Base-by-base conservation (phyloP, 2,329 filamentous ascomycete genomes). In the Sclerotinia sclerotiorum region DNA sequence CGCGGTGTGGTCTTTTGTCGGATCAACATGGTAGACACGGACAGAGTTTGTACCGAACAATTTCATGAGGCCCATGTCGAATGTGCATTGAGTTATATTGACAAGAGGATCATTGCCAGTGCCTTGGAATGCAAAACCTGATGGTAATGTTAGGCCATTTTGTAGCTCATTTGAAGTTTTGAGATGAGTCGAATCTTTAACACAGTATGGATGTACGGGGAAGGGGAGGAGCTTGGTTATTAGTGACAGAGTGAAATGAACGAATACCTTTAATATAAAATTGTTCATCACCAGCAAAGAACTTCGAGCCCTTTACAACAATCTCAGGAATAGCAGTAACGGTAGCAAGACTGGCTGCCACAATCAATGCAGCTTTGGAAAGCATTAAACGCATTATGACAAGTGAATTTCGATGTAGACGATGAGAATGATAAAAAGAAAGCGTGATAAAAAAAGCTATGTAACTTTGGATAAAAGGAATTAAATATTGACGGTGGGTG, bases 21-120 rank as follows among this genome's bases (percentile, higher is more conserved):
- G 82, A 74, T 97, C 89, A 69, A 97, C 91, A 76, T 97, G 92
- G 79, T 97, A 97, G 69, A 95, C 90, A 67, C 93, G 91, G 74
- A 97, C 93, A 35, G 90, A 85, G 78, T 96, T 97, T 76, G 90
- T 87, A 70, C 92, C 92, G 64, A 97, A 83, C 39, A 88, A 86
- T 78, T 91, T 85, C 91, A 96, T 96, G 75, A 94, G 83, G 11
- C 81, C 78, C 56, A 89, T 89, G 80, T 97, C 93, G 72, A 87
- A 85, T 73, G 84, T 79, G 81, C 92, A 96, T 81, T 97, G 93
- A 63, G 85, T 86, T 39, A 85, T 85, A 76, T 95, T 86, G 73
- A 91, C 80, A 70, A 97, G 86, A 60, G 93, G 93, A 77, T 97
- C 93, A 61, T 89, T 83, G n/a, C 81, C 79, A 49, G 80, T 81